Evolutionary conservation across 75 land plant species (phyloP).

Genomic region (Selaginella moellendorffii): DNA sequence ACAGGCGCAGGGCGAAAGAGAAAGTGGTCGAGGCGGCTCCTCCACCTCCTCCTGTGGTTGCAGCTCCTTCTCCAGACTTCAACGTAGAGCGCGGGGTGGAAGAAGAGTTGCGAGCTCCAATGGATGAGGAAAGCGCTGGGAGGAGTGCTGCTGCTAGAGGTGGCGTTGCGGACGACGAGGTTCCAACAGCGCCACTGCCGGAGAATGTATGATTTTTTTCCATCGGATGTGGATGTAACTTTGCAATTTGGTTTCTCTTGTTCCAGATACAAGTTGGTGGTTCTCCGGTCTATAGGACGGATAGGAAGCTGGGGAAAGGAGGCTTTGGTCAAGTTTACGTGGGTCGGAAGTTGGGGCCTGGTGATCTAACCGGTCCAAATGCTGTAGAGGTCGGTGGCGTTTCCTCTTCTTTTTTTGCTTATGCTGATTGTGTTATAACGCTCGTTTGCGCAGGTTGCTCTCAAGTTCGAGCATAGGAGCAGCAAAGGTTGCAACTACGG

Average conservation of each 20-base stretch:
- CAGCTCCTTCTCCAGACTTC: neutral
- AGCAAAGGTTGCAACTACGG: constrained; percentile 94
- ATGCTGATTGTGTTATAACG: too few species aligned
- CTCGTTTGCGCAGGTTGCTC: constrained; percentile 46
- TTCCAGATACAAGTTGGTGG: neutral
- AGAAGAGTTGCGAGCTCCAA: neutral
- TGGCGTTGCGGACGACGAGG: neutral
- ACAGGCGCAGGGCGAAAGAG: neutral
- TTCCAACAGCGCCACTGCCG: neutral
- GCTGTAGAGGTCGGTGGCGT: neutral
- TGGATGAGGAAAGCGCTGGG: neutral
- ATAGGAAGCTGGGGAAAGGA: neutral
- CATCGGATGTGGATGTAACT: neutral
- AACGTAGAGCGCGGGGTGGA: neutral
- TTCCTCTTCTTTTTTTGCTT: neutral
- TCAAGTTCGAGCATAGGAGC: constrained; percentile 86
- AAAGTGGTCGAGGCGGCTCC: neutral
- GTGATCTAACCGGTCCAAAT: neutral
- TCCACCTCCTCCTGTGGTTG: neutral
- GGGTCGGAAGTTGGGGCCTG: neutral
- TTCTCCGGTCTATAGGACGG: neutral
- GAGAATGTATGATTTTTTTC: neutral
- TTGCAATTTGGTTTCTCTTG: neutral
- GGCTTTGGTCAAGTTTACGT: neutral
- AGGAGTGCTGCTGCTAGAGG: neutral